Evolutionary conservation across 163 green algal species (phyloP), one percentile per base, ranked within the genome.

Genomic region (Chlamydomonas reinhardtii): DNA sequence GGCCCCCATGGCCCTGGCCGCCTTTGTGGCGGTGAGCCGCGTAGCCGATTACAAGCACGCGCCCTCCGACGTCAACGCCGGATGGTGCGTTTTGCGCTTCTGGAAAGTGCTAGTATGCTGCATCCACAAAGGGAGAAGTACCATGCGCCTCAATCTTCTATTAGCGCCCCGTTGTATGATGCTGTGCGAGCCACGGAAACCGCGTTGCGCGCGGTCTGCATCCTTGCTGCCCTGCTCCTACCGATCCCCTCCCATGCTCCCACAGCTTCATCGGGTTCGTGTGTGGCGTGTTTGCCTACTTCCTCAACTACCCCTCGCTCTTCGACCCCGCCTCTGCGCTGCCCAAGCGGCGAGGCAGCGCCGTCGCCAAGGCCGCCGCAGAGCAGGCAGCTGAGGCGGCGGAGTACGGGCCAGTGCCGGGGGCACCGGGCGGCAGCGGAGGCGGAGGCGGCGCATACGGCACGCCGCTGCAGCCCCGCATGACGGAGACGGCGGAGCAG

Each of bases 11-110:
- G 86, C 84, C 8, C 82, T 93, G 54, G 90, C 90, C 6, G 73
- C 88, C 5, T 91, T 92, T 70, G 90, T 93, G 29, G 86, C 88
- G 0, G 74, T 88, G 31, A 89, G 61, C 32, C 81, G 90, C 12
- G 73, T 93, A 12, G 85, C 81, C 3, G 88, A 89, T 34, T 93
- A 92, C 88, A 91, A 92, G 64, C 90, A 93, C 61, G 75, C 85
- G 61, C 83, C 83, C 27, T 17, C 62, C 5, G 90, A 93, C 56
- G 81, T 93, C 25, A 93, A 93, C 59, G 90, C 90, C 34, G 90
- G 90, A 56, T 84, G 78, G 85, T 90, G 74, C 43, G 77, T 29
- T 4, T 2, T 35, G n/a, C n/a, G n/a, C n/a, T n/a, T n/a, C n/a
- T n/a, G n/a, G n/a, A n/a, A n/a, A n/a, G n/a, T n/a, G n/a, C n/a